These are phyloP conservation scores for Tuber calosporum DNA, from an alignment of 495 filamentous ascomycete species.

Conservation along the genomic window DNA sequence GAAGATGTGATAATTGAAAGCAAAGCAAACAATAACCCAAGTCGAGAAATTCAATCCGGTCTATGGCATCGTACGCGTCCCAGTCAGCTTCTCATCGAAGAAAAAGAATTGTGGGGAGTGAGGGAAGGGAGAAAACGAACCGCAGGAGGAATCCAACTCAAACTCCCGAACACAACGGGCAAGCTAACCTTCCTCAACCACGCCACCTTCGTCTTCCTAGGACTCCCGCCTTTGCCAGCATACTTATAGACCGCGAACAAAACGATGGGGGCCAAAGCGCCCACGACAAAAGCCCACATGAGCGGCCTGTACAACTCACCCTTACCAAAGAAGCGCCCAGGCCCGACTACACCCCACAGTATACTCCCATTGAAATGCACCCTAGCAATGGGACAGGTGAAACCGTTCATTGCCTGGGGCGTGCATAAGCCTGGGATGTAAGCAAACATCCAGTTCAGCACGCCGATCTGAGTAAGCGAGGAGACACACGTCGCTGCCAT, in stretches of 20 bases:
- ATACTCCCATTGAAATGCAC: conserved; percentile 88
- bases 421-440: conserved; percentile 73
- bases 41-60: conserved; percentile 77
- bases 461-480: conserved; percentile 69
- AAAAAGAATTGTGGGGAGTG: conserved; percentile 11
- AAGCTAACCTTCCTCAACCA: conserved; percentile 61
- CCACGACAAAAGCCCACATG: conserved; percentile 70
- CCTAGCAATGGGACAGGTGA: conserved; percentile 77
- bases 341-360: conserved; percentile 82
- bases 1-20: conserved; percentile 71
- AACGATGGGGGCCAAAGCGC: conserved; percentile 60
- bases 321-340: conserved; percentile 66
- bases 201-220: conserved; percentile 7
- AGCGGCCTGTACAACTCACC: conserved; percentile 61
- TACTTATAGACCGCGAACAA: conserved; percentile 53
- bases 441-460: conserved; percentile 82
- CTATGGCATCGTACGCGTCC: conserved; percentile 9
- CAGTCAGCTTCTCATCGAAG: conserved; percentile 7
- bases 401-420: conserved; percentile 68
- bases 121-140: conserved; percentile 22
- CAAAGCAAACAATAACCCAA: conserved; percentile 72
- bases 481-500: conserved; percentile 72
- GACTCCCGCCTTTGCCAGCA: conserved; percentile 37
- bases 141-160: conserved; percentile 77
- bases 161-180: conserved; percentile 63